Percentiles rank a stretch among this genome's conserved stretches.
phyloP scores from a whole-genome alignment of 495 filamentous ascomycete genomes.

The Tuber umbilicatum region DNA sequence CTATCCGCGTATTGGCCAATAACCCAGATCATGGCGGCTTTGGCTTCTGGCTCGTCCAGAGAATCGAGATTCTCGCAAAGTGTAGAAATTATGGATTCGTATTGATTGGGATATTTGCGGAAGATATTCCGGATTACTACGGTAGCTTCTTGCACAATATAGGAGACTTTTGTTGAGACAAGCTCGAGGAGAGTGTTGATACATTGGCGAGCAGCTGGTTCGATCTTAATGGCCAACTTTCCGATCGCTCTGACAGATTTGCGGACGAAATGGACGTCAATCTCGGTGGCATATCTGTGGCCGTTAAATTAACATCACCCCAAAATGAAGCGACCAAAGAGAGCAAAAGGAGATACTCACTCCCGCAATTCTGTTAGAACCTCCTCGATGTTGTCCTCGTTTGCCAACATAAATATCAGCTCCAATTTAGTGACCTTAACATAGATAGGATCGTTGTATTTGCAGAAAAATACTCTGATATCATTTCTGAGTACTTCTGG shows the following conservation, averaged over 20 bases:
- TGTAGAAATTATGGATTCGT: slow-evolving; percentile 92
- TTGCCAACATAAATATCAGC: slow-evolving; percentile 97
- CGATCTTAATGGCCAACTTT: slow-evolving; percentile 98
- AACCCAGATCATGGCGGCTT: slow-evolving; percentile 99
- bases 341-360: slow-evolving; percentile 46
- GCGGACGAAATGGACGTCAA: slow-evolving; percentile 96
- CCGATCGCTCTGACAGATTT: slow-evolving; percentile 97
- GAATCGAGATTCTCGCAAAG: slow-evolving; percentile 96
- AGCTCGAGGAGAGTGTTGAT: slow-evolving; percentile 90
- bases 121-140: slow-evolving; percentile 99
- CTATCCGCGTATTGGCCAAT: slow-evolving; percentile 96
- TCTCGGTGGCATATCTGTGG: slow-evolving; percentile 81
- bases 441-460: slow-evolving; percentile 99
- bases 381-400: slow-evolving; percentile 90
- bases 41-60: slow-evolving; percentile 96
- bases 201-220: slow-evolving; percentile 80
- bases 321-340: neutral
- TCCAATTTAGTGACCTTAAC: slow-evolving; percentile 99
- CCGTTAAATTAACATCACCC: neutral
- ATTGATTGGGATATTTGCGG: slow-evolving; percentile 96
- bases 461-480: slow-evolving; percentile 98
- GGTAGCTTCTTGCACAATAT: slow-evolving; percentile 99
- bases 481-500: slow-evolving; percentile 94
- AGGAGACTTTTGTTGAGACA: slow-evolving; percentile 97
- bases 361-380: slow-evolving; percentile 91